Evolutionary conservation across 2,329 filamentous ascomycete species (phyloP), one percentile per base, ranked within the genome.

Genomic region (Chaetomium olivaceum): DNA sequence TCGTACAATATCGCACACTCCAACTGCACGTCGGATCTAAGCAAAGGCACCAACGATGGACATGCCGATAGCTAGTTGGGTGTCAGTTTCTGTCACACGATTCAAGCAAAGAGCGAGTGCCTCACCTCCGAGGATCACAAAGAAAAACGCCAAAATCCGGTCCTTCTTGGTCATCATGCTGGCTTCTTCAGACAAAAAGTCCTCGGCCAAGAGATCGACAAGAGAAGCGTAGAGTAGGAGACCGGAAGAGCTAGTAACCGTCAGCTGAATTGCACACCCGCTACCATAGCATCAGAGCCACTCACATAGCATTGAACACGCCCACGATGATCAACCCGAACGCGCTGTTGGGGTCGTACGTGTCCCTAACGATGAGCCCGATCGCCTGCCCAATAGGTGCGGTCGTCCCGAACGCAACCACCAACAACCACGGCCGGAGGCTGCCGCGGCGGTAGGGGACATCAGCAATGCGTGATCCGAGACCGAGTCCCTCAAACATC

Each of bases 401-500:
- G 0, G 87, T 89, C 9, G 83, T 85, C 19, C 86, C 87, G 68
- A 89, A 89, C 16, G 87, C 86, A 14, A 87, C 70, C 2, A 89
- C 85, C 19, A 89, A 77, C 0, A 86, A 65, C 87, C 87, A 89
- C 0, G 87, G 87, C 29, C 84, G 83, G 68, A 80, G 74, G 73
- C 85, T 87, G 29, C 78, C 79, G 66, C 81, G 82, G 19, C 83
- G 82, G 67, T 87, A 88, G 1, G 86, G 82, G 5, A 91, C 86
- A 21, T 84, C 86, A 23, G 89, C 88, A 71, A 92, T 91, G 66
- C 89, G 87, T 1, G 87, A 87, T 23, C 89, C 89, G 0, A 91
- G 82, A 51, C 88, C 89, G 4, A 91, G 85, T 65, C 89, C 89
- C 72, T 83, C 87, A 66, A 90, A 89, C 69, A 86, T 88, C 72